These are phyloP conservation scores for Lentinula guzmanii DNA, from an alignment of 768 basidiomycete species.

Conservation along the genomic window DNA sequence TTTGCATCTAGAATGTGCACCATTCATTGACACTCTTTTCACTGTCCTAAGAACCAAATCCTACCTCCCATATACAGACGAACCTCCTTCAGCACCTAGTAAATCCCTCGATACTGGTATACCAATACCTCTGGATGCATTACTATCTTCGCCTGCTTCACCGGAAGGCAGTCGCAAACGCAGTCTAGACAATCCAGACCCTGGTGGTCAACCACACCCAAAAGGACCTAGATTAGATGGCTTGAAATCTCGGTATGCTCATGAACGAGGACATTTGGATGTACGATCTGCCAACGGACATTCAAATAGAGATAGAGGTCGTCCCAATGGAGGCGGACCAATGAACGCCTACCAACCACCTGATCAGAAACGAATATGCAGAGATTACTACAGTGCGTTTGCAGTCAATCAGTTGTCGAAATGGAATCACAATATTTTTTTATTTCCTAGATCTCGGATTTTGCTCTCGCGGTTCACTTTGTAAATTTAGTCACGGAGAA, in stretches of 20 bases:
- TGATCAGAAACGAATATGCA: slow-evolving; percentile 72
- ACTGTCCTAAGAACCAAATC: slow-evolving; percentile 80
- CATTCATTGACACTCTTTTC: slow-evolving; percentile 85
- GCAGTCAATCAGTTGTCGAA: background rate
- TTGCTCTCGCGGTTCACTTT: slow-evolving; percentile 81
- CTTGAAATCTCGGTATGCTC: slow-evolving; percentile 60
- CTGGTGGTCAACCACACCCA: slow-evolving; percentile 48
- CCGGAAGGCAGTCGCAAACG: slow-evolving; percentile 62
- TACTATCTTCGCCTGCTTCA: slow-evolving; percentile 40
- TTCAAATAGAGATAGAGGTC: slow-evolving; percentile 32
- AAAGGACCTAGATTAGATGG: slow-evolving; percentile 74
- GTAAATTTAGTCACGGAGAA: slow-evolving; percentile 91
- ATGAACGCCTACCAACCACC: slow-evolving; percentile 59
- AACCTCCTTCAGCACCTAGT: slow-evolving; percentile 33
- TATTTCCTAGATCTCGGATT: slow-evolving; percentile 71
- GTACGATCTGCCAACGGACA: slow-evolving; percentile 35
- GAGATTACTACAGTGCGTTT: slow-evolving; percentile 87
- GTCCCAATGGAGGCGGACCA: slow-evolving; percentile 26
- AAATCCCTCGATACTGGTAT: slow-evolving; percentile 59
- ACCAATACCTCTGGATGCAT: slow-evolving; percentile 70
- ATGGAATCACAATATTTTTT: slow-evolving; percentile 9
- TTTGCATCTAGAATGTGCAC: slow-evolving; percentile 44
- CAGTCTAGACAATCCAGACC: slow-evolving; percentile 54
- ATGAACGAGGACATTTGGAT: slow-evolving; percentile 28
- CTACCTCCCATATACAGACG: slow-evolving; percentile 67